Evolutionary conservation across 2,329 filamentous ascomycete species (phyloP).

Genomic region (Fulvia fulva): DNA sequence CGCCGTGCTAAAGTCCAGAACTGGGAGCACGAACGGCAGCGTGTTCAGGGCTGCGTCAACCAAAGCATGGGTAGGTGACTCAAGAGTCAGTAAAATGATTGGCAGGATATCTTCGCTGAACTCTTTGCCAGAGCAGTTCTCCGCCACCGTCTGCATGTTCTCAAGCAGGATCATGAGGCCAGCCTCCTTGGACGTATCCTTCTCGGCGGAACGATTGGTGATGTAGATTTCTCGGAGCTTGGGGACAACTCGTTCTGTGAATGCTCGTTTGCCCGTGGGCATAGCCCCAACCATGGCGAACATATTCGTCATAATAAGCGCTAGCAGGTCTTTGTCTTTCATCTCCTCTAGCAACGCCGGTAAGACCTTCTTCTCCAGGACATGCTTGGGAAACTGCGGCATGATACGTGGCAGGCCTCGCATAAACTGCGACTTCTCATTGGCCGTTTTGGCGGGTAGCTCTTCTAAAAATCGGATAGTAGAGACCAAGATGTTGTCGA

Average conservation of each 20-base stretch:
- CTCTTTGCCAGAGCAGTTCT: conserved; percentile 82
- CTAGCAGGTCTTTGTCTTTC: conserved; percentile 83
- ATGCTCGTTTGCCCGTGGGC: conserved; percentile 70
- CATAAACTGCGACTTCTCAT: conserved; percentile 89
- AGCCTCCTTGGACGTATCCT: conserved; percentile 79
- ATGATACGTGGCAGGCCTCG: conserved; percentile 81
- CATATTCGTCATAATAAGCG: conserved; percentile 82
- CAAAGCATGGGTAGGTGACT: conserved; percentile 82
- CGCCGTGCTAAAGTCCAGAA: conserved; percentile 92
- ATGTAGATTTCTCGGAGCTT: conserved; percentile 79
- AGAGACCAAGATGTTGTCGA: conserved; percentile 93
- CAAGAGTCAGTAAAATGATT: conserved; percentile 75
- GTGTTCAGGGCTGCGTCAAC: conserved; percentile 81
- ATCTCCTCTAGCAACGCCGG: conserved; percentile 86
- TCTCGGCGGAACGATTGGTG: conserved; percentile 57
- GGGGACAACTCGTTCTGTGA: conserved; percentile 83
- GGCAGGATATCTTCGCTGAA: conserved; percentile 95
- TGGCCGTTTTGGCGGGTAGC: conserved; percentile 84
- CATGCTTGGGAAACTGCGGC: conserved; percentile 85
- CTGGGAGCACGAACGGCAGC: conserved; percentile 73
- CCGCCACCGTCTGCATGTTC: conserved; percentile 69
- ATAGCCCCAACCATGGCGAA: conserved; percentile 83
- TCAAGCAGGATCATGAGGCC: conserved; percentile 89
- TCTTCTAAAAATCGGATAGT: conserved; percentile 93
- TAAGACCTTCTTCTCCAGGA: conserved; percentile 91